Conservation (phyloP, 2,329 filamentous ascomycete species). For the Chaetothyriales sp. region DNA sequence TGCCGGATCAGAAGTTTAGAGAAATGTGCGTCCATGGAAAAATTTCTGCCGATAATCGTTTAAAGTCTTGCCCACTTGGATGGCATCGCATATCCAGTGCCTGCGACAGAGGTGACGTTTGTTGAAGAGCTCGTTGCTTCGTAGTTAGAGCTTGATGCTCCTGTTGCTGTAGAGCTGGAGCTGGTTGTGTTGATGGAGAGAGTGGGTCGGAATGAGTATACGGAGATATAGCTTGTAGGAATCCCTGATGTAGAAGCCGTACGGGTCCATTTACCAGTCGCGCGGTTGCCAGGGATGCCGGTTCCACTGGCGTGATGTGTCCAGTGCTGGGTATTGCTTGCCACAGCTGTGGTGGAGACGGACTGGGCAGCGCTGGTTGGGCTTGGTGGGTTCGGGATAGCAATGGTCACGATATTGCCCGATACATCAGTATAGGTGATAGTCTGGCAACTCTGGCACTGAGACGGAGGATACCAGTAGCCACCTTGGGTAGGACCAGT, state of each 20-base stretch:
- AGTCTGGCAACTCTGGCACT: conserved; percentile 19
- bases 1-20: too few relatives aligned
- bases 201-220: conserved; percentile 1
- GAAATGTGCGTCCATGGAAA: too few relatives aligned
- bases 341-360: background rate
- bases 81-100: background rate
- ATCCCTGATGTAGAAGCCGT: background rate
- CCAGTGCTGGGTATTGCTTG: background rate
- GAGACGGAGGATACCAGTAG: conserved; percentile 4
- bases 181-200: conserved; percentile 1
- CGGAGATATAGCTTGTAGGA: background rate
- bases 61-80: background rate
- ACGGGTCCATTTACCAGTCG: background rate
- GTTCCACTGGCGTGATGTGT: conserved; percentile 1
- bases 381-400: conserved; percentile 14
- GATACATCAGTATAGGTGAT: conserved; percentile 20
- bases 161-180: conserved; percentile 2
- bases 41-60: too few relatives aligned
- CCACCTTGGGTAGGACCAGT: background rate
- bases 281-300: conserved; percentile 16
- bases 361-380: conserved; percentile 1
- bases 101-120: background rate
- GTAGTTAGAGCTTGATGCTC: background rate
- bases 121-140: conserved; percentile 1
- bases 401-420: conserved; percentile 19